Percentiles rank a stretch among this genome's conserved stretches.
Conservation (phyloP, 1,284 basidiomycete genomes). For the Sporisorium scitamineum region DNA sequence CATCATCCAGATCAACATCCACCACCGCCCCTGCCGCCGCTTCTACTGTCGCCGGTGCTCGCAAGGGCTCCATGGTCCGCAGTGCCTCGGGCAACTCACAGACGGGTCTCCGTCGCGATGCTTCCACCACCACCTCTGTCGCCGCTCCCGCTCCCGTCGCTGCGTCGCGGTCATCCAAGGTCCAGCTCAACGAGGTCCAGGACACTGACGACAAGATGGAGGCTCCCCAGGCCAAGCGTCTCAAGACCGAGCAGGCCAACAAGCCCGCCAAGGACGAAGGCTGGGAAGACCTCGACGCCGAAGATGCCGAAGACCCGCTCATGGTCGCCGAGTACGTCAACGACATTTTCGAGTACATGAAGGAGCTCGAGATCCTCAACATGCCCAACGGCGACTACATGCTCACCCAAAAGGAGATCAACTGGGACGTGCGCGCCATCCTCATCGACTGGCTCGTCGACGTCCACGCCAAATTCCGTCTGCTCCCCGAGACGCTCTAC, state of each 20-base stretch:
- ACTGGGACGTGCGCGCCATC: slow-evolving; percentile 77
- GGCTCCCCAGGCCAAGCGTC: slow-evolving; percentile 48
- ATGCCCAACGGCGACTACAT: slow-evolving; percentile 68
- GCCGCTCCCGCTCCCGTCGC: slow-evolving; percentile 1
- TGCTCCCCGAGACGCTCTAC: slow-evolving; percentile 95
- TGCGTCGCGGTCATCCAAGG: slow-evolving; percentile 33
- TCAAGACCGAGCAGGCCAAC: slow-evolving; percentile 48
- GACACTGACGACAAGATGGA: slow-evolving; percentile 51
- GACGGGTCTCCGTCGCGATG: slow-evolving; percentile 36
- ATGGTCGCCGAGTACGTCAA: slow-evolving; percentile 97
- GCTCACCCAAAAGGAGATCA: slow-evolving; percentile 63
- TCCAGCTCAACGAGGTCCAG: slow-evolving; percentile 40
- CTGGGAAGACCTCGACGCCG: slow-evolving; percentile 89
- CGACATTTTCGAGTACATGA: slow-evolving; percentile 94
- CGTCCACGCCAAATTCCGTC: slow-evolving; percentile 91
- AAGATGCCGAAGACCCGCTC: slow-evolving; percentile 91
- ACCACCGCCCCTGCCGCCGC: slow-evolving; percentile 11
- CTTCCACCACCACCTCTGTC: slow-evolving; percentile 16
- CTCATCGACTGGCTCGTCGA: slow-evolving; percentile 98
- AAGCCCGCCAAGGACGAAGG: slow-evolving; percentile 72
- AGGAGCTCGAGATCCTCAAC: slow-evolving; percentile 74
- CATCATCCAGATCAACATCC: slow-evolving; percentile 30
- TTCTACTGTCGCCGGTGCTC: slow-evolving; percentile 23
- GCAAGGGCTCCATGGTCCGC: slow-evolving; percentile 44
- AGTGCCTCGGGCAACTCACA: slow-evolving; percentile 42